Conservation (phyloP, 306 rosid species). For the Vigna mungo region DNA sequence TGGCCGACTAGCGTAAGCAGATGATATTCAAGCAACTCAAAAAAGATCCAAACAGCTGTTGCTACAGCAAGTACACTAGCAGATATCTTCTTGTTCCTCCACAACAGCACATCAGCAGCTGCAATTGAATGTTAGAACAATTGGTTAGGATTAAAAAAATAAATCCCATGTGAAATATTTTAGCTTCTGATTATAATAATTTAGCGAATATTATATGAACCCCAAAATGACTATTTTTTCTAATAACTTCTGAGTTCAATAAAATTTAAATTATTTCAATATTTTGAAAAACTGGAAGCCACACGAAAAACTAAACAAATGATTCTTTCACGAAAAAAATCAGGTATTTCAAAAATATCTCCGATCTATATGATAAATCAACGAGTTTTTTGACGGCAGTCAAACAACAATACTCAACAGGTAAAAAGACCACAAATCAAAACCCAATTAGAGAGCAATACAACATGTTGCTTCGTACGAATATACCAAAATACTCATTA, state of each 20-base stretch:
- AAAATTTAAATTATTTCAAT: not conserved
- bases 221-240: too few species aligned
- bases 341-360: not conserved
- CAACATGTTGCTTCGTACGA: too few species aligned
- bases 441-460: not conserved
- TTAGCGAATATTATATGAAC: not conserved
- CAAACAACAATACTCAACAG: not conserved
- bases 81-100: conserved; percentile 95
- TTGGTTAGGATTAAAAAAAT: not conserved
- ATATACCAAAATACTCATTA: not conserved
- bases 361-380: not conserved
- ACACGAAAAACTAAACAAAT: not conserved
- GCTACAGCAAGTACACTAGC: conserved; percentile 74
- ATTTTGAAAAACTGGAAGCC: not conserved
- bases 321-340: not conserved
- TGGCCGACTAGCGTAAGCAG: conserved; percentile 82
- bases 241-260: not conserved
- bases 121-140: conserved; percentile 36
- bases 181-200: not conserved
- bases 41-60: conserved; percentile 75
- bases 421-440: too few species aligned
- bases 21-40: conserved; percentile 86
- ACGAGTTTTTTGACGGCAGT: not conserved
- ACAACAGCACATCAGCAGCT: conserved; percentile 90
- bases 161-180: not conserved